Evolutionary conservation across 208 protist species (phyloP), one percentile per base, ranked within the genome.

Genomic region (Acanthamoeba lenticulata): DNA sequence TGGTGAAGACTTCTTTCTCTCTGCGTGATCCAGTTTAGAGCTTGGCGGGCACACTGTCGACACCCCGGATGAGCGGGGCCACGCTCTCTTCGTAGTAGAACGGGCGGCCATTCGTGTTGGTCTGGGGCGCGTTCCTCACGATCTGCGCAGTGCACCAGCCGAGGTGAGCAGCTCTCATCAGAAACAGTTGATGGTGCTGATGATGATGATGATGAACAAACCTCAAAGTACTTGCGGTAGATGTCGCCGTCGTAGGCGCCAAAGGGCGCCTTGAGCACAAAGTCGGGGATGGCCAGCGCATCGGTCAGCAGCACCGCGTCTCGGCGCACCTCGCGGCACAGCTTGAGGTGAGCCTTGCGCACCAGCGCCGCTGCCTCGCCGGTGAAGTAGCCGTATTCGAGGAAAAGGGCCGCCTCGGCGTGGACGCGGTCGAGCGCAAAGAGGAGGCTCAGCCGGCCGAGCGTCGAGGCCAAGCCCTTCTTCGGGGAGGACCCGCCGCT

Each of bases 151-250:
- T 24, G 17, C 15, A 24, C 52, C 19, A 60, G 52, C 27, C 2
- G 17, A 57, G 2, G 27, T 57, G 52, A 57, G 15, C 9, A 52
- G 45, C 15, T 52, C 45, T 52, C 45, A 52, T 15, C 45, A 5
- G 27, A 21, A 69, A 27, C 60, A 9, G 4, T 6, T 5, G 19
- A 21, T 69, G 11, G 27, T 74, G 34, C 2, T 24, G 32, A 36
- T 4, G 65, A 36, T 17, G 32, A 32, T 6, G 34, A 42, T 32
- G 32, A 36, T 38, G 9, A 19, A 38, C 15, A 4, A 79, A 69
- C 69, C 79, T 55, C 85, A 60, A 91, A 91, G 85, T 91, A 91
- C 85, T 91, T 91, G 7, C 40, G 19, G 85, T 91, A 91, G 52
- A 91, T 72, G 57, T 91, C 42, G 55, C 85, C 85, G 36, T 91